Conservation (phyloP, 208 protist species). For the Phytomonas serpens region DNA sequence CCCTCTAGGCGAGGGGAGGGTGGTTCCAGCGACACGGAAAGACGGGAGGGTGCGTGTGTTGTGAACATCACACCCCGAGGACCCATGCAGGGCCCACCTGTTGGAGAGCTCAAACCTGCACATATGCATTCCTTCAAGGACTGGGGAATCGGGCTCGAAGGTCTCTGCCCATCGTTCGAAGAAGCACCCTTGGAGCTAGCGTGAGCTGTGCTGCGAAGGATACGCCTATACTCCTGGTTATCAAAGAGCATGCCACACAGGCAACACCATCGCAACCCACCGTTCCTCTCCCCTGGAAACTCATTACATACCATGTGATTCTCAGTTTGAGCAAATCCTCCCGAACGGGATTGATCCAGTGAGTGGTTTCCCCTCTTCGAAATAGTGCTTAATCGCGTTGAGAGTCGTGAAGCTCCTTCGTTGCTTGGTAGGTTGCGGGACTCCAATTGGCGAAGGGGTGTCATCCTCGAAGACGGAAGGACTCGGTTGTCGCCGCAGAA, state of each 20-base stretch:
- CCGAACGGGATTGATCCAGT: neutral
- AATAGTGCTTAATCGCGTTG: neutral
- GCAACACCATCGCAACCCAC: constrained; percentile 53
- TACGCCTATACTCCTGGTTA: constrained; percentile 25
- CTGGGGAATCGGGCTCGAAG: neutral
- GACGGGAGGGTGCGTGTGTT: constrained; percentile 34
- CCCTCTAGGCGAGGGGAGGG: constrained; percentile 15
- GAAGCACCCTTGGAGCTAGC: neutral
- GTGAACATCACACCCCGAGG: constrained; percentile 51
- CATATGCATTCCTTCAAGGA: neutral
- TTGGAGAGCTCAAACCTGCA: neutral
- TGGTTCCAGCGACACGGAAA: constrained; percentile 13
- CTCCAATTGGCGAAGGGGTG: neutral
- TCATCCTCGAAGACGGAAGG: neutral
- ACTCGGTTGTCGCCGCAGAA: neutral
- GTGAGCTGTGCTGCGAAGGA: constrained; percentile 18
- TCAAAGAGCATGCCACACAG: constrained; percentile 54
- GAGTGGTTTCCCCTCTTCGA: neutral
- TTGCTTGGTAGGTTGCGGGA: neutral
- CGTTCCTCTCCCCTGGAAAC: neutral
- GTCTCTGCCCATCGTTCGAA: neutral
- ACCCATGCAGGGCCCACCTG: constrained; percentile 20
- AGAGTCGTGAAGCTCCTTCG: neutral
- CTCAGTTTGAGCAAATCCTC: neutral
- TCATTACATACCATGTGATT: neutral